Percentiles rank a stretch among this genome's conserved stretches.
These are phyloP conservation scores for Rhodotorula sp. DNA, from an alignment of 1,284 basidiomycete genomes.

Conservation along the genomic window DNA sequence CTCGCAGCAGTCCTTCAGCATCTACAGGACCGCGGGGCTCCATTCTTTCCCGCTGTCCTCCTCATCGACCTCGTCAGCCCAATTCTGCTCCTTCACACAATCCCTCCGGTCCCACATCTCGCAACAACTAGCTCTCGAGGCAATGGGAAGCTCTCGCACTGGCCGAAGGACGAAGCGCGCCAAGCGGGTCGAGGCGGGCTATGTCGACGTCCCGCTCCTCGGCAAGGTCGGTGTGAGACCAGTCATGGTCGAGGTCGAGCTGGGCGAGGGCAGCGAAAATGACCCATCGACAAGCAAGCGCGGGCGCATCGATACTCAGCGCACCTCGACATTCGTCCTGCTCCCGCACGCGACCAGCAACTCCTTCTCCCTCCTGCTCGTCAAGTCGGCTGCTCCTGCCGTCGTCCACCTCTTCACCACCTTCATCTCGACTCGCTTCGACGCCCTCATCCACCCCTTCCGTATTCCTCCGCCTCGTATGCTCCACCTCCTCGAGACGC, in stretches of 20 bases:
- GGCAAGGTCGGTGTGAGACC: background rate
- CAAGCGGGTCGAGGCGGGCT: conserved; percentile 3
- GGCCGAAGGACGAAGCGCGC: background rate
- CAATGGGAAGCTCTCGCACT: too few species aligned
- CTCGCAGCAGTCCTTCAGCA: background rate
- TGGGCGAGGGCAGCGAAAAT: background rate
- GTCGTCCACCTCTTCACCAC: background rate
- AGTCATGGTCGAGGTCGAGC: conserved; percentile 5
- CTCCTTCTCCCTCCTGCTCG: conserved; percentile 7
- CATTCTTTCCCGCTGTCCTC: background rate
- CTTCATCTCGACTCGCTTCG: conserved; percentile 4
- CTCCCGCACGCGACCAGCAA: background rate
- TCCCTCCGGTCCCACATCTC: background rate
- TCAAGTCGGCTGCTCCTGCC: background rate
- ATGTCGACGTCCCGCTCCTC: background rate
- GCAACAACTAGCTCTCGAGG: background rate
- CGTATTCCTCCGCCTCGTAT: conserved; percentile 2
- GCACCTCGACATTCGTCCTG: conserved; percentile 6
- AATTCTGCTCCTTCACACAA: background rate
- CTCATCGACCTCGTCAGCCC: background rate
- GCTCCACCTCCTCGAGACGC: conserved; percentile 5
- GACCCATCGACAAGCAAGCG: background rate
- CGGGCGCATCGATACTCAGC: background rate
- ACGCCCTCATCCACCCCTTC: background rate
- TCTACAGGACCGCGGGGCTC: background rate